A percentile compares a stretch with the other conserved stretches of the same genome.
Conservation (phyloP, 2,329 filamentous ascomycete species). For the Colletotrichum australisinense region DNA sequence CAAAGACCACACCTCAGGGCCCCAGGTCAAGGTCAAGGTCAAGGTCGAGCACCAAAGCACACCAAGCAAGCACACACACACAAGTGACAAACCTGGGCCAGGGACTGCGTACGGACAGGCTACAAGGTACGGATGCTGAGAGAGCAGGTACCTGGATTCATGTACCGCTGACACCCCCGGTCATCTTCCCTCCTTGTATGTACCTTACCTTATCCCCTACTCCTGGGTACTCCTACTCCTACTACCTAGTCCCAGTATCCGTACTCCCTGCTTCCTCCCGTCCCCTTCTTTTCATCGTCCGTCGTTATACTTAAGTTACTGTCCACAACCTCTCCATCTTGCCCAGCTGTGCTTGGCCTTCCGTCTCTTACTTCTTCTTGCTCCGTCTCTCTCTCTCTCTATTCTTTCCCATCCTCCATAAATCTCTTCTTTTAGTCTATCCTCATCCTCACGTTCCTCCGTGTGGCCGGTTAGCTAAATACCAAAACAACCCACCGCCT, state of each 20-base stretch:
- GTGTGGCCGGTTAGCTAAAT: conserved; percentile 28
- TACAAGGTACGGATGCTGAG: no score
- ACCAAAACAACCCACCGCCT: neutral
- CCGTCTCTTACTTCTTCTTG: conserved; percentile 33
- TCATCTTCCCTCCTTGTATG: neutral
- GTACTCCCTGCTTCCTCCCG: conserved; percentile 1
- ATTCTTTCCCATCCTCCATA: neutral
- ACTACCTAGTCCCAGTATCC: neutral
- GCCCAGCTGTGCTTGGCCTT: conserved; percentile 32
- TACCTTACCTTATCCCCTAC: neutral
- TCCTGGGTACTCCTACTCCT: neutral
- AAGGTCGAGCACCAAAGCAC: neutral
- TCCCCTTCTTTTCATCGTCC: conserved; percentile 25
- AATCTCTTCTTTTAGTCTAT: conserved; percentile 17
- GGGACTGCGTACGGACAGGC: no score
- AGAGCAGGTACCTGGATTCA: neutral
- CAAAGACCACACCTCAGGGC: conserved; percentile 7
- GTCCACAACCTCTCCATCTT: conserved; percentile 28
- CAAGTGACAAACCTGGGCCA: neutral
- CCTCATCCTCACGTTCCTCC: conserved; percentile 4
- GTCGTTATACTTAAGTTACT: conserved; percentile 34
- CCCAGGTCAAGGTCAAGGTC: conserved; percentile 10
- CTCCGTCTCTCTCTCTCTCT: conserved; percentile 23
- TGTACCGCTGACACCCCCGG: conserved; percentile 8
- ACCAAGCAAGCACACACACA: neutral